Conservation (phyloP, 2,329 filamentous ascomycete species). For the Colletotrichum sp. region DNA sequence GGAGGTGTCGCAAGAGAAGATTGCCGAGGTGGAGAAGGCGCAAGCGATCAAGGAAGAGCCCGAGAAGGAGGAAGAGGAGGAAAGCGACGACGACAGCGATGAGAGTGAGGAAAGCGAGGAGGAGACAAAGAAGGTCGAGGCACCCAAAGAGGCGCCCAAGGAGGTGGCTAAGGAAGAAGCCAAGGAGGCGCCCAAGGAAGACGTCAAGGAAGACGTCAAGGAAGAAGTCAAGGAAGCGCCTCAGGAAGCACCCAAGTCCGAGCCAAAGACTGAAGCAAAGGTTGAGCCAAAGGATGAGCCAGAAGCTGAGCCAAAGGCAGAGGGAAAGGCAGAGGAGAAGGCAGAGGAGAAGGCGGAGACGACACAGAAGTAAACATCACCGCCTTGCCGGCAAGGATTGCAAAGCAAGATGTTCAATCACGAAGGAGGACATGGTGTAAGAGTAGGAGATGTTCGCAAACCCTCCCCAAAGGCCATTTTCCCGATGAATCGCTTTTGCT, state of each 20-base stretch:
- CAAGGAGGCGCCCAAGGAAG: neutral
- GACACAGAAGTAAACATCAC: neutral
- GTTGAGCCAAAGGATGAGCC: neutral
- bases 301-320: conserved; percentile 24
- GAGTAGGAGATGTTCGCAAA: neutral
- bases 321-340: neutral
- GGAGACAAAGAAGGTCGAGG: conserved; percentile 25
- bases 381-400: neutral
- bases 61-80: conserved; percentile 33
- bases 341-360: neutral
- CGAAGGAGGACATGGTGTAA: neutral
- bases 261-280: too few relatives aligned
- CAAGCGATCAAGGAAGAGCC: conserved; percentile 31
- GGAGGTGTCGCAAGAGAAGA: conserved; percentile 27
- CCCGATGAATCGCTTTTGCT: neutral
- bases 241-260: too few relatives aligned
- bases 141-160: conserved; percentile 6
- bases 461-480: neutral
- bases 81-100: conserved; percentile 29
- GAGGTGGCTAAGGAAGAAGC: neutral
- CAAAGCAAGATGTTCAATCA: neutral
- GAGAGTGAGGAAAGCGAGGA: conserved; percentile 26
- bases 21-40: conserved; percentile 29
- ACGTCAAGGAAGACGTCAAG: neutral
- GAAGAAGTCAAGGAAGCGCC: too few relatives aligned